Base-by-base conservation (phyloP, 2,329 filamentous ascomycete genomes). In the Phialophora verrucosa region DNA sequence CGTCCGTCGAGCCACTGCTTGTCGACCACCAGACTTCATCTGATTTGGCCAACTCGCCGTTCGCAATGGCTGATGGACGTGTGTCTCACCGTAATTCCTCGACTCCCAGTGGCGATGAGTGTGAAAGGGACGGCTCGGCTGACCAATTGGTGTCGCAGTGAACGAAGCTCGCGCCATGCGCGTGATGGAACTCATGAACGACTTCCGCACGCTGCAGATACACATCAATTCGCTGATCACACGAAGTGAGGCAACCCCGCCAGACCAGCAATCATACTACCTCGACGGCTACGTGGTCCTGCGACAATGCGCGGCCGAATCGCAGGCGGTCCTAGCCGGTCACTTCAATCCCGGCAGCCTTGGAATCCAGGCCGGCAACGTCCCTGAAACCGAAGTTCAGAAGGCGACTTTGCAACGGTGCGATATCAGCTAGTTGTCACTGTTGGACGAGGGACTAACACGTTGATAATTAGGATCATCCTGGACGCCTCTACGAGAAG, bases 151-250 rank as follows among this genome's bases (percentile, higher is more conserved):
- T 31, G 38, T 62, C 29, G 65, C 74, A 89, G 87, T 88, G 72
- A 89, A 89, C 74, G 83, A 88, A 74, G 85, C 85, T 65, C 85
- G 87, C 73, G 87, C 87, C 58, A 80, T 89, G 75, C 83, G 87
- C 71, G 78, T 89, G 70, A 81, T 85, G 55, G 87, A 89, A 76
- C 83, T 89, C 74, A 86, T 89, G 79, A 83, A 83, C 69, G 87
- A 89, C 77, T 89, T 87, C 74, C 85, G 86, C 61, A 86, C 85
- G 63, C 77, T 88, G 3, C 84, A 88, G 69, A 76, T 84, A 68
- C 85, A 87, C 74, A 85, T 89, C 64, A 80, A 66, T 6, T 70
- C 70, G 23, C 65, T 71, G 29, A 65, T 74, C 47, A 68, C 82
- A 32, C 81, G 85, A 67, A 81, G 86, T 65, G 81, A 83, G 65